These are phyloP conservation scores for Fennellomyces sp. DNA, from an alignment of 371 early-diverging fungal genomes.

Conservation along the genomic window DNA sequence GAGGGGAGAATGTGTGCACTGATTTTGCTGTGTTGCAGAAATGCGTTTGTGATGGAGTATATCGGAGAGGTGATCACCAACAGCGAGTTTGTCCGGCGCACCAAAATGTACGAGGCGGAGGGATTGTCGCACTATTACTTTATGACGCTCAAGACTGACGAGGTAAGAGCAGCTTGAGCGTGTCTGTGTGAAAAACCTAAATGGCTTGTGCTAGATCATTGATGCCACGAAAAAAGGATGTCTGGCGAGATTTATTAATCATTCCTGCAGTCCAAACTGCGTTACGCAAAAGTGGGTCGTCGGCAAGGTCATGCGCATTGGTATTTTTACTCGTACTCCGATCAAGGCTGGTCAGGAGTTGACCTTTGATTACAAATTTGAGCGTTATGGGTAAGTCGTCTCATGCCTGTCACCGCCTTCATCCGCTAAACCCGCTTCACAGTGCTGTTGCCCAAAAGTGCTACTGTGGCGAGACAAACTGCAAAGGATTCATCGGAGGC, in stretches of 20 bases:
- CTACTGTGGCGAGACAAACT: slow-evolving; percentile 88
- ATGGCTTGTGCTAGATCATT: slow-evolving; percentile 61
- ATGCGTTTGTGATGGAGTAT: slow-evolving; percentile 95
- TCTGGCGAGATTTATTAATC: slow-evolving; percentile 92
- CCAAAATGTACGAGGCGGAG: slow-evolving; percentile 74
- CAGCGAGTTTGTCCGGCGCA: slow-evolving; percentile 79
- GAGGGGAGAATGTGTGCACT: not conserved
- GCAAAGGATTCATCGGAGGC: slow-evolving; percentile 92
- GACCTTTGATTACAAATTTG: slow-evolving; percentile 94
- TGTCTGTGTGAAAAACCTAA: not conserved
- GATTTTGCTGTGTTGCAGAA: slow-evolving; percentile 22
- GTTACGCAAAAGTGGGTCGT: slow-evolving; percentile 89
- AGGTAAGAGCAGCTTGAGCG: slow-evolving; percentile 51
- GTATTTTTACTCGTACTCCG: slow-evolving; percentile 75
- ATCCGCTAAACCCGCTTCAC: no score
- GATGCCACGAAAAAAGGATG: slow-evolving; percentile 95
- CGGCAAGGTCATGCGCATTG: slow-evolving; percentile 76
- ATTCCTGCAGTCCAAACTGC: slow-evolving; percentile 93
- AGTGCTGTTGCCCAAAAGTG: slow-evolving; percentile 82
- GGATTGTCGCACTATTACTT: slow-evolving; percentile 96
- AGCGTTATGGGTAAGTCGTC: slow-evolving; percentile 64
- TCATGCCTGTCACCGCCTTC: no score
- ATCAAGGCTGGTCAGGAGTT: slow-evolving; percentile 83
- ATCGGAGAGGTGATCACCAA: slow-evolving; percentile 92
- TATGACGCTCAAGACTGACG: slow-evolving; percentile 91